Evolutionary conservation across 2,329 filamentous ascomycete genomes (phyloP), one percentile per base, ranked within the genome.

Genomic region (Tolypocladium tropicale): DNA sequence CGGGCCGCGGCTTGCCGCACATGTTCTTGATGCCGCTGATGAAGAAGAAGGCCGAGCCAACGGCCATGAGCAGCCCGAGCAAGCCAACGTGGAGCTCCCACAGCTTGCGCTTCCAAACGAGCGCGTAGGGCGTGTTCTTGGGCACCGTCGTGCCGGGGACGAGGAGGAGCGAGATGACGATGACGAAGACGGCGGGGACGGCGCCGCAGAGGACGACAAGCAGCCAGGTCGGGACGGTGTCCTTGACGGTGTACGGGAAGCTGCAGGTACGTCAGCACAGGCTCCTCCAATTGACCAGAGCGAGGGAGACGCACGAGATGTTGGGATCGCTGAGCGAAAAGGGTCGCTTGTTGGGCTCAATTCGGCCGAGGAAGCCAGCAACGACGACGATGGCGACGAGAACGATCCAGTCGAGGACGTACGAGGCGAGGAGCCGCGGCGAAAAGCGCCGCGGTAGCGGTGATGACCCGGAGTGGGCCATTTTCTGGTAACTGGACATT

Each of bases 51-150:
- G 88, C 81, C 2, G 82, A 77, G 2, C 85, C 83, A 11, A 90
- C 75, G 3, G 88, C 83, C 21, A 96, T 76, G 1, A 78, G 89
- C 3, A 96, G 78, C 0, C 92, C 92, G 64, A 96, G 83, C 83
- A 87, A 90, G 57, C 89, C 91, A 2, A 84, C 84, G 67, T 96
- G 90, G 69, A 89, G 84, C 70, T 96, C 92, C 91, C 93, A 96
- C 1, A 96, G 70, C 73, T 94, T 96, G 61, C 89, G 81, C 67
- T 82, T 83, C 85, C 89, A 91, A 49, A 92, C 77, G 55, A 89
- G 72, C 4, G 78, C 70, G 60, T 78, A 79, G 2, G 88, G 83
- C 0, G 86, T 85, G 23, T 79, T 78, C 46, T 76, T 76, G 18
- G 82, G 79, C 1, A 86, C 84, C 1, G 84, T 85, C 6, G 82